Base-by-base conservation (phyloP, 495 filamentous ascomycete genomes). In the Neurospora terricola region DNA sequence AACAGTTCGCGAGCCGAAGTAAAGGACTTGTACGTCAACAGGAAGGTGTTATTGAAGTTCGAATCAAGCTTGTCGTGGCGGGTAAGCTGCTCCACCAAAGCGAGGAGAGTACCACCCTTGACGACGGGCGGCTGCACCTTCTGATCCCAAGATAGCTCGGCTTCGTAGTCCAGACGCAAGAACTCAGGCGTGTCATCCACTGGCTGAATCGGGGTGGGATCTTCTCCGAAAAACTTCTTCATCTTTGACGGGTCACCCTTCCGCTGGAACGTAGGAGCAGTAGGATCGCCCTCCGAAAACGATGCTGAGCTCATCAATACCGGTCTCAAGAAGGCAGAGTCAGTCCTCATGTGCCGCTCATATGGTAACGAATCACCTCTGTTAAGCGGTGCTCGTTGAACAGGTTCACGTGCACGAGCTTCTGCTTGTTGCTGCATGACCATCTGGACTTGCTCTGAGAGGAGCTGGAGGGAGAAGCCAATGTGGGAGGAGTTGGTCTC, bases 11-110 rank as follows among this genome's bases (percentile, higher is more conserved):
- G 82, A 9, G 95, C 96, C 14, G 90, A 89, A 0, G 96, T 98
- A 77, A 99, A 99, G 2, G 96, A 99, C 71, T 92, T 89, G 79
- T 98, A 99, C 5, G 96, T 99, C 42, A 98, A 88, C 18, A 99
- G 89, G 88, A 99, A 99, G 8, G 96, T 99, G 77, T 93, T 94
- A 84, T 98, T 98, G 81, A 98, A 98, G 72, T 86, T 92, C n/a
- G 93, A 90, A 80, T 99, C 96, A 3, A 97, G 88, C 78, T 93
- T 94, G 84, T 99, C 96, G 78, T 99, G 96, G 45, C 96, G 89
- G 18, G 96, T 98, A 70, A 98, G 84, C 78, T 97, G 95, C 81
- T 98, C 96, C n/a, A 98, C 96, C 76, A 99, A 82, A 10, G 91
- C 96, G 42, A 91, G 86, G 43, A 99, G 82, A 21, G 95, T 96